A percentile compares a stretch with the other conserved stretches of the same genome.
These are phyloP conservation scores for Teratosphaeria pseudoeucalypti DNA, from an alignment of 2,329 filamentous ascomycete genomes.

Conservation along the genomic window DNA sequence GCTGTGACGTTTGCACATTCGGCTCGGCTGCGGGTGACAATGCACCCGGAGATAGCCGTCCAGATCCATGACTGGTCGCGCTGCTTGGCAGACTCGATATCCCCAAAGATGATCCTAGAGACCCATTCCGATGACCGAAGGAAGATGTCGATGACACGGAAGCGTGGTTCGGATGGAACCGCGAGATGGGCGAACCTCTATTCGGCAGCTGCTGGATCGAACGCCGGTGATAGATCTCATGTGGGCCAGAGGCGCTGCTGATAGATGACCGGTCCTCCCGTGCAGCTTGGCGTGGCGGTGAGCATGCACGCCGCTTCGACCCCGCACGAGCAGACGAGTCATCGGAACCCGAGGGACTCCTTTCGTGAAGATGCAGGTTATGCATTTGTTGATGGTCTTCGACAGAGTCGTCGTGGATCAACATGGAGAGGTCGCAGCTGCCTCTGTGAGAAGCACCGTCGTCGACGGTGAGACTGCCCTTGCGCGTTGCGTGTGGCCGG, in stretches of 20 bases:
- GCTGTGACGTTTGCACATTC: conserved; percentile 45
- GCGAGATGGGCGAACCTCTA: conserved; percentile 42
- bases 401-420: conserved; percentile 42
- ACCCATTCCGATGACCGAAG: conserved; percentile 48
- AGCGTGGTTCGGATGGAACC: conserved; percentile 47
- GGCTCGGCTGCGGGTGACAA: conserved; percentile 47
- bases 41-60: conserved; percentile 50
- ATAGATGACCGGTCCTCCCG: conserved; percentile 37
- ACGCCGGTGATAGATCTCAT: conserved; percentile 44
- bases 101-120: conserved; percentile 50
- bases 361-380: conserved; percentile 45
- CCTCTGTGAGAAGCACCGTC: conserved; percentile 46
- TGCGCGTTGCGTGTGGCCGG: conserved; percentile 25
- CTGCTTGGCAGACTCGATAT: conserved; percentile 52
- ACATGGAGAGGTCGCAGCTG: conserved; percentile 52
- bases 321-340: conserved; percentile 40
- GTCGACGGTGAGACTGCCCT: conserved; percentile 29
- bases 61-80: conserved; percentile 54
- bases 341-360: conserved; percentile 37
- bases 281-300: conserved; percentile 47
- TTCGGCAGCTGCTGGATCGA: conserved; percentile 47
- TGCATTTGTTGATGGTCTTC: conserved; percentile 43
- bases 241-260: conserved; percentile 32
- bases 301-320: conserved; percentile 55
- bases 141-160: conserved; percentile 59